Evolutionary conservation across 352 stramenopile species (phyloP), one percentile per base, ranked within the genome.

Genomic region (Stramenopiles sp.): DNA sequence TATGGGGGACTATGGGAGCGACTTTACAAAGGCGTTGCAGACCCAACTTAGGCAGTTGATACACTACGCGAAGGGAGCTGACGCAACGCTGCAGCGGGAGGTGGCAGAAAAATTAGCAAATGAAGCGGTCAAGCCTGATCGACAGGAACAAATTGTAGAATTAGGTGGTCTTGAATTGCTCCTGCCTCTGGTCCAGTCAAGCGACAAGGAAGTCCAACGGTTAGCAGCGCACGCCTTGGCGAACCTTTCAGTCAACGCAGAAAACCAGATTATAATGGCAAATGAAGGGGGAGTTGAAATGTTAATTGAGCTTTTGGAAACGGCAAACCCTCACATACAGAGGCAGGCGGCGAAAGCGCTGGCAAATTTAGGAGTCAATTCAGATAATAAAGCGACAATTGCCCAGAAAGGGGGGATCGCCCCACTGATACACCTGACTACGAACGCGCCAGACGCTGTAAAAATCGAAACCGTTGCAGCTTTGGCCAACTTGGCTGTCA

Each of bases 41-140:
- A 83, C 92, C 31, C 92, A 95, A 79, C 82, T 96, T 34, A 89
- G 92, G 79, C 86, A 88, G 4, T 80, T 96, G 35, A 94, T 96
- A 80, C 86, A 87, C 68, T 96, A 95, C 81, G 89, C 89, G 74
- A 91, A 92, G 79, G 93, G 87, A 73, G 88, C 89, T 1, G 89
- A 95, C 77, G 86, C 87, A 73, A 80, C 82, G 74, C 82, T 95
- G 74, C 89, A 94, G 81, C 86, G 88, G 68, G 88, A 94, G 77
- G 89, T 96, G 1, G 91, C 91, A 4, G 91, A 97, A 82, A 94
- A 94, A 76, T 80, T 97, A 49, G 91, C 91, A 18, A 97, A 97
- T 75, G 88, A 96, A 76, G 91, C 91, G 31, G 90, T 97, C 43
- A 95, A 96, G 78, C 87, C 89, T n/a, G 87, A 94, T 73, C 80